Percentiles rank a stretch among this genome's conserved stretches.
These are phyloP conservation scores for Hortiboletus flavorubellus DNA, from an alignment of 768 basidiomycete genomes.

Conservation along the genomic window DNA sequence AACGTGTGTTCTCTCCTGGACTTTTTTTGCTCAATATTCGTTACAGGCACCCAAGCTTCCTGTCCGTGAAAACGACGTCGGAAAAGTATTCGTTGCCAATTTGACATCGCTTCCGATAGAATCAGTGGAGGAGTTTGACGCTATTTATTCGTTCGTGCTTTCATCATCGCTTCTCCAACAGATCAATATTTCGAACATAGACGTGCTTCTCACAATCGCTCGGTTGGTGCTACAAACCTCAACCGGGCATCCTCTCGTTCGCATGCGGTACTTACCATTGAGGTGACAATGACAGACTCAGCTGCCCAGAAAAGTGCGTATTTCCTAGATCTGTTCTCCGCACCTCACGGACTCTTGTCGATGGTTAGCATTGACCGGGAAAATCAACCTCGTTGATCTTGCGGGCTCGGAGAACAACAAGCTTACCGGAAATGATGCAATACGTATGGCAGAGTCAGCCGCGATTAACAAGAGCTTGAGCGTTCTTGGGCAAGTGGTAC, in stretches of 20 bases:
- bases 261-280: slow-evolving; percentile 80
- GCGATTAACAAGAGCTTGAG: slow-evolving; percentile 91
- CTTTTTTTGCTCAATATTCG: background rate
- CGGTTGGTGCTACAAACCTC: slow-evolving; percentile 81
- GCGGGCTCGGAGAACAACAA: slow-evolving; percentile 94
- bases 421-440: slow-evolving; percentile 81
- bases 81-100: slow-evolving; percentile 55
- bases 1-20: background rate
- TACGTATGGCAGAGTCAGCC: slow-evolving; percentile 83
- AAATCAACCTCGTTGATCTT: slow-evolving; percentile 84
- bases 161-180: background rate
- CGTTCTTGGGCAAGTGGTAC: slow-evolving; percentile 84
- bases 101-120: slow-evolving; percentile 37
- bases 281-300: slow-evolving; percentile 57
- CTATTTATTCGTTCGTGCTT: slow-evolving; percentile 42
- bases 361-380: slow-evolving; percentile 58
- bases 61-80: slow-evolving; percentile 49
- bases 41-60: slow-evolving; percentile 52
- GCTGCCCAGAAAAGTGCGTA: slow-evolving; percentile 50
- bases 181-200: slow-evolving; percentile 34
- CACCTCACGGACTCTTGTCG: background rate
- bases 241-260: slow-evolving; percentile 85
- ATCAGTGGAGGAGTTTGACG: slow-evolving; percentile 46
- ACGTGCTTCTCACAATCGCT: slow-evolving; percentile 70
- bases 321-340: background rate